Conservation (phyloP, 352 stramenopile genomes). For the Phytophthora ramorum region DNA sequence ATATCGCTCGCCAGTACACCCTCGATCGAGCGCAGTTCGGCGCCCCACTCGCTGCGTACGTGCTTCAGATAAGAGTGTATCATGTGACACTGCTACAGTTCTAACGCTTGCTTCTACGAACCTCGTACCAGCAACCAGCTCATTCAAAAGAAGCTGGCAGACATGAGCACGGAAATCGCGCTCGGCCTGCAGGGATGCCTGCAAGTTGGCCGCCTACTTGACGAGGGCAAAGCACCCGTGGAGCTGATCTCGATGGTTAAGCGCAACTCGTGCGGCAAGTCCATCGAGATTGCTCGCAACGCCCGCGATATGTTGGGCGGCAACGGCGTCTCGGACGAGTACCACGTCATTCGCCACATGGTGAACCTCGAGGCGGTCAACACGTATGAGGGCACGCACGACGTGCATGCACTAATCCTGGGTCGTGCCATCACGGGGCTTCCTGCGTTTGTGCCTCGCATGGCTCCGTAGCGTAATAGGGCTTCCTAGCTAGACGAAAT, state of each 20-base stretch:
- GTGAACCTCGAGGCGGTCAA: slow-evolving; percentile 99
- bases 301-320: slow-evolving; percentile 97
- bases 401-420: slow-evolving; percentile 98
- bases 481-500: too few species aligned
- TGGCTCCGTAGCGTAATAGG: slow-evolving; percentile 52
- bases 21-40: slow-evolving; percentile 97
- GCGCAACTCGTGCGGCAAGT: slow-evolving; percentile 58
- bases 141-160: slow-evolving; percentile 98
- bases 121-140: slow-evolving; percentile 91
- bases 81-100: neutral
- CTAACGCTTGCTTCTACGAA: slow-evolving; percentile 13
- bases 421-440: slow-evolving; percentile 97
- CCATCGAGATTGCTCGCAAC: slow-evolving; percentile 89
- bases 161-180: slow-evolving; percentile 97
- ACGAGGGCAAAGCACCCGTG: slow-evolving; percentile 33
- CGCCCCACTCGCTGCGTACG: slow-evolving; percentile 93
- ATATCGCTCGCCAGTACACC: slow-evolving; percentile 95
- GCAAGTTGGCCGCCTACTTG: slow-evolving; percentile 38
- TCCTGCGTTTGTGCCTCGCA: slow-evolving; percentile 93
- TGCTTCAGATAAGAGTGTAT: slow-evolving; percentile 13
- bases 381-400: slow-evolving; percentile 99
- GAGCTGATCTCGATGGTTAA: slow-evolving; percentile 53
- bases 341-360: slow-evolving; percentile 98
- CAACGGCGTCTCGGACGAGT: slow-evolving; percentile 99
- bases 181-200: slow-evolving; percentile 92